Evolutionary conservation across 2,329 filamentous ascomycete species (phyloP).

Genomic region (Lasiodiplodia sp.): DNA sequence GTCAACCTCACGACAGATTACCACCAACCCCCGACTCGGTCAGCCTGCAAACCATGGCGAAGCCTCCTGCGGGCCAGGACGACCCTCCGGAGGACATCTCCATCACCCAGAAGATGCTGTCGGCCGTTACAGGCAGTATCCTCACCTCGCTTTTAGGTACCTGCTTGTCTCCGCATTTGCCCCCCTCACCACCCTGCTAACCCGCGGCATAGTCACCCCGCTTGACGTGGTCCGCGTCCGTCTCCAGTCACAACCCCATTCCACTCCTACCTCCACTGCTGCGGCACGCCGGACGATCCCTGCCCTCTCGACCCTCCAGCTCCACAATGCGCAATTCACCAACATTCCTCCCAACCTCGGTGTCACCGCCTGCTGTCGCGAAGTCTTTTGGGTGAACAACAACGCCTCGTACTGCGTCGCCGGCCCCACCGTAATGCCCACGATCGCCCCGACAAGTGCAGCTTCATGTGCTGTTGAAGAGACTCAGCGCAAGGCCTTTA

Average conservation of each 20-base stretch:
- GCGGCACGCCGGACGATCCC: constrained; percentile 42
- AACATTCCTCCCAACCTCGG: constrained; percentile 84
- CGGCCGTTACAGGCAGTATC: constrained; percentile 88
- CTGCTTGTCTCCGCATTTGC: constrained; percentile 37
- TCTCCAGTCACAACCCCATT: constrained; percentile 80
- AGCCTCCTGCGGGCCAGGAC: constrained; percentile 44
- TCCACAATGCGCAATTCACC: constrained; percentile 57
- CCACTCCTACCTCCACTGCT: constrained; percentile 53
- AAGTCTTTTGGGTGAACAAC: constrained; percentile 96
- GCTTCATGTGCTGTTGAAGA: constrained; percentile 87
- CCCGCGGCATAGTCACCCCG: constrained; percentile 77
- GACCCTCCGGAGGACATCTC: constrained; percentile 68
- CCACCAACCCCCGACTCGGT: constrained; percentile 15
- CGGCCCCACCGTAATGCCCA: constrained; percentile 51
- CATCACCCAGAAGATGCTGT: constrained; percentile 89
- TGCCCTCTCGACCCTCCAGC: constrained; percentile 49
- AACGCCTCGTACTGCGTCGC: constrained; percentile 82
- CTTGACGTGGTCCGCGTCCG: constrained; percentile 96
- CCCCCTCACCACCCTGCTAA: constrained; percentile 15
- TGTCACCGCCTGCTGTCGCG: constrained; percentile 92
- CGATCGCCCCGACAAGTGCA: constrained; percentile 52
- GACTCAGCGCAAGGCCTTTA: constrained; percentile 81
- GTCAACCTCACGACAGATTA: constrained; percentile 50
- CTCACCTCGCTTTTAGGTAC: constrained; percentile 87
- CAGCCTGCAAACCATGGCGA: constrained; percentile 36